Conservation (phyloP, 1,284 basidiomycete species). For the Ustilago crameri region DNA sequence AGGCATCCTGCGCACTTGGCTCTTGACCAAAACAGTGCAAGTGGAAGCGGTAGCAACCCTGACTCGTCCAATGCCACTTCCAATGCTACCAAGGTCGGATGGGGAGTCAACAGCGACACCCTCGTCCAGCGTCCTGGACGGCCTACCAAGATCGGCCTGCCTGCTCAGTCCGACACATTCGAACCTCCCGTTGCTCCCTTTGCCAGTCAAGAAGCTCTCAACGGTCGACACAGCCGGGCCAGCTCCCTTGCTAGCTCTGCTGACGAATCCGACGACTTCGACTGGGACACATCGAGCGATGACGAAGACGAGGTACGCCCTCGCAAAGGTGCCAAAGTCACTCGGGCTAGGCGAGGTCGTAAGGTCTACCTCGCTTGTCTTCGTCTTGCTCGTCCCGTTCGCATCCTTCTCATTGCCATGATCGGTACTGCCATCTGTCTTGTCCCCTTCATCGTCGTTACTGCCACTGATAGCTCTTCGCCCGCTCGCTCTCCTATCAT, state of each 20-base stretch:
- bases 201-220: conserved; percentile 20
- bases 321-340: conserved; percentile 28
- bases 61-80: conserved; percentile 33
- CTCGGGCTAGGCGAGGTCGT: conserved; percentile 54
- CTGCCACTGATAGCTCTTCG: conserved; percentile 33
- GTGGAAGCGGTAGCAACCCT: conserved; percentile 28
- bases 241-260: conserved; percentile 50
- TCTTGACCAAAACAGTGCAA: conserved; percentile 13
- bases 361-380: conserved; percentile 57
- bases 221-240: conserved; percentile 26
- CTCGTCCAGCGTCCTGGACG: conserved; percentile 35
- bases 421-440: conserved; percentile 58
- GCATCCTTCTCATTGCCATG: conserved; percentile 55
- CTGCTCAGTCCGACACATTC: conserved; percentile 21
- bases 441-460: conserved; percentile 63
- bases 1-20: conserved; percentile 2
- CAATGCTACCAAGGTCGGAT: conserved; percentile 31
- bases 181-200: conserved; percentile 46
- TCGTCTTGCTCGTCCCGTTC: conserved; percentile 60
- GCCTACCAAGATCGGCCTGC: conserved; percentile 31
- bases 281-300: conserved; percentile 61
- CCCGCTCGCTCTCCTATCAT: conserved; percentile 50
- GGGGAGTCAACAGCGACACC: conserved; percentile 35
- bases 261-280: conserved; percentile 64
- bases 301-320: conserved; percentile 37